Evolutionary conservation across 768 basidiomycete genomes (phyloP), one percentile per base, ranked within the genome.

Genomic region (Epithele typhae): DNA sequence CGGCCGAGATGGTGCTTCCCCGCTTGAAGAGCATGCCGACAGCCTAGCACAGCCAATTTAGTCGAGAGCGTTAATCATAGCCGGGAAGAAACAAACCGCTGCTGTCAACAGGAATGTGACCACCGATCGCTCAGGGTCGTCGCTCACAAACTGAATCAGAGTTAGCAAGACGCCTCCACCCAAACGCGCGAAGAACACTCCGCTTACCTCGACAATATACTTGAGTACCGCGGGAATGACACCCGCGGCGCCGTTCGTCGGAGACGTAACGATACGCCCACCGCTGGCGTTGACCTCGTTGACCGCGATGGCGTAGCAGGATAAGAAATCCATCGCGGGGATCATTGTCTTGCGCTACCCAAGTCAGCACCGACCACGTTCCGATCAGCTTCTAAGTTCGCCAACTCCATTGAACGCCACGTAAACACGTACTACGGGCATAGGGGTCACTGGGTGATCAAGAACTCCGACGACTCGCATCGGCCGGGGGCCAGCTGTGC

Each of bases 21-120:
- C 94, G 81, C 64, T 98, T 97, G 73, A 92, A 95, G 25, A 96
- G 70, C 93, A 96, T 96, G 14, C 94, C 92, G 43, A 95, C 68
- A 8, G 93, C 87, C 87, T 89, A 35, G 3, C 21, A 42, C 15
- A 45, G 36, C 17, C 23, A 25, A 25, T 40, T 40, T 46, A 48
- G 22, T n/a, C n/a, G n/a, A n/a, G n/a, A n/a, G n/a, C n/a, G n/a
- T 17, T 27, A 44, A 12, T 18, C 5, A 25, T 25, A 37, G 32
- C 5, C 8, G 25, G 4, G 21, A 51, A 18, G 33, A n/a, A 27
- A 71, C 80, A 54, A 59, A 90, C 91, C 43, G 89, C 73, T 39
- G 92, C 89, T 4, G 93, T 96, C 46, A 97, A 70, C 40, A 98
- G 67, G 66, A 97, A 98, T 0, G 92, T 94, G 64, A 84, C 73